phyloP scores from a whole-genome alignment of 2,329 filamentous ascomycete species.

The Aspergillus pseudotamarii region DNA sequence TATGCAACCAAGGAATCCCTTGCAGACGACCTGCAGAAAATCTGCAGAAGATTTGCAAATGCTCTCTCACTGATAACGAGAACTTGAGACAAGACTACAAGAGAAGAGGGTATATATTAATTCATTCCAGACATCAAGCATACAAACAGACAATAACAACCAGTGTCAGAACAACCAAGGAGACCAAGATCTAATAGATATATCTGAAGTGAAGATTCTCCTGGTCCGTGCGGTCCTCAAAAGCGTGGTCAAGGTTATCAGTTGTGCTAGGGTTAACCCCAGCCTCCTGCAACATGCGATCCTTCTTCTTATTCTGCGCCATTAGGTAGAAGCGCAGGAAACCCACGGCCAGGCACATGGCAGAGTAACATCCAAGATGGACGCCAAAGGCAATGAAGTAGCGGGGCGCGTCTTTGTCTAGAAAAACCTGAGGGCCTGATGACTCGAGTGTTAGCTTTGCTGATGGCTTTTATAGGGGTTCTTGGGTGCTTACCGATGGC shows the following conservation, averaged over 20 bases:
- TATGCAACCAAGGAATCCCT: background rate
- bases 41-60: background rate
- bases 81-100: background rate
- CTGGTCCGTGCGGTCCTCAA: slow-evolving; percentile 65
- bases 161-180: background rate
- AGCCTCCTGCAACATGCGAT: slow-evolving; percentile 49
- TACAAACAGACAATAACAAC: background rate
- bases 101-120: slow-evolving; percentile 2
- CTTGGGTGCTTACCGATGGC: slow-evolving; percentile 55
- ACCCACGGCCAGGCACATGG: slow-evolving; percentile 61
- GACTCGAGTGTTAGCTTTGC: background rate
- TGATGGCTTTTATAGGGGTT: background rate
- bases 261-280: slow-evolving; percentile 43
- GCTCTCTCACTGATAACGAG: background rate
- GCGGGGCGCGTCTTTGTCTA: slow-evolving; percentile 60
- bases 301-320: slow-evolving; percentile 62
- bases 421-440: slow-evolving; percentile 65
- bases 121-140: background rate
- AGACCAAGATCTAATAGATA: slow-evolving; percentile 42
- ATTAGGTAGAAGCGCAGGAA: slow-evolving; percentile 62
- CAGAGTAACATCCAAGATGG: slow-evolving; percentile 68
- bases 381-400: slow-evolving; percentile 72
- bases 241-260: slow-evolving; percentile 54
- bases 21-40: background rate
- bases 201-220: slow-evolving; percentile 66